phyloP scores from a whole-genome alignment of 139 green algal genomes.

The Dunaliella sp. region DNA sequence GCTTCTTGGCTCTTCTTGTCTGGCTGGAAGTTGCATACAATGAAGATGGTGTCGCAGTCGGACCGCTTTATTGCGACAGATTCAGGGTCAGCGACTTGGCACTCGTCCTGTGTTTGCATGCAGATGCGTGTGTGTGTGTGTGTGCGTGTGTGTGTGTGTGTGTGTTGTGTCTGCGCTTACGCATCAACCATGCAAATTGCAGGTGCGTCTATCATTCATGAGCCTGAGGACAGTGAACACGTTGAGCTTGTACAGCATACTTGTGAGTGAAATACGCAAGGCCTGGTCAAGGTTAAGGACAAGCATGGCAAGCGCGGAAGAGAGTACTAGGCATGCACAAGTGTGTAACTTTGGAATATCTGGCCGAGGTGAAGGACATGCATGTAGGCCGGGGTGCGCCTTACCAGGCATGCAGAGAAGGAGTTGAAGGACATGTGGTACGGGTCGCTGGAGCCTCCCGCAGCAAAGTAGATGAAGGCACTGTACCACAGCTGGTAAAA shows the following conservation, averaged over 20 bases:
- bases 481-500: conserved; percentile 36
- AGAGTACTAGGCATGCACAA: too few relatives aligned
- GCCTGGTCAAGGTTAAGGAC: too few relatives aligned
- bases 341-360: too few relatives aligned
- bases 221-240: too few relatives aligned
- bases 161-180: too few relatives aligned
- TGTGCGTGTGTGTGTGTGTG: too few relatives aligned
- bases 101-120: conserved; percentile 66
- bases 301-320: too few relatives aligned
- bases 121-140: too few relatives aligned
- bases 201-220: too few relatives aligned
- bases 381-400: not conserved
- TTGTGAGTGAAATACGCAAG: too few relatives aligned
- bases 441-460: conserved; percentile 55
- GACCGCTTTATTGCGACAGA: conserved; percentile 63
- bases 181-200: too few relatives aligned
- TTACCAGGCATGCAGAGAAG: conserved; percentile 21
- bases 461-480: conserved; percentile 64
- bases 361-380: not conserved
- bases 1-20: conserved; percentile 63
- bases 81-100: conserved; percentile 66
- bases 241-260: too few relatives aligned
- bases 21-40: conserved; percentile 75
- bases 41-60: conserved; percentile 85
- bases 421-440: conserved; percentile 70